Base-by-base conservation (phyloP, 2,329 filamentous ascomycete species). In the Alternaria sp. region DNA sequence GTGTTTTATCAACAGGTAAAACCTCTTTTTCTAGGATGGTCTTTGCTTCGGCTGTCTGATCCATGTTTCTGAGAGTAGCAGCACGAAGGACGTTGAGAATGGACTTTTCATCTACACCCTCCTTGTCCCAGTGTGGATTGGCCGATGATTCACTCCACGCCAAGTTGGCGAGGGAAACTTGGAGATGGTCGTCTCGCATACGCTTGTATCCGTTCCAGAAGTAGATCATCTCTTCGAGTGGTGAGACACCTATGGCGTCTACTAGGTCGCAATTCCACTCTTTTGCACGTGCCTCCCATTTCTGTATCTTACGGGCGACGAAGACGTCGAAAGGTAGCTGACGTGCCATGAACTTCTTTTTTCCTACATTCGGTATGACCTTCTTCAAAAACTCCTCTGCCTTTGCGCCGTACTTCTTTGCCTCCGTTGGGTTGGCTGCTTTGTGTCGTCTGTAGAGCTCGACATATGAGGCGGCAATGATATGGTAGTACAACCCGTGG, bases 281-380 rank as follows among this genome's bases (percentile, higher is more conserved):
- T 71, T 88, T 89, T 4, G 90, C 88, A 23, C 92, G 84, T 29
- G 88, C 86, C 70, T 96, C 90, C 93, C 93, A 97, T 77, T 96
- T 97, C 54, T 87, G 84, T 13, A 98, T 79, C 80, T 97, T 98
- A 57, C 93, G 88, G 51, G 86, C 83, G 11, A 95, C 88, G 69
- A 96, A 97, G 4, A 90, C 82, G 75, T 99, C 95, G 63, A 99
- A 93, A 0, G 95, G 95, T 10, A 98, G 82, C 70, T 96, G 92
- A 23, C 90, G 87, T 0, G 92, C 90, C 90, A 98, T 91, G 76
- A 99, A 92, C 39, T 87, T 88, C 80, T 96, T 97, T 79, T 91
- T 93, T 37, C 93, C 93, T 0, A 90, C 89, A 49, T 91, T 83
- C 0, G 86, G 83, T 0, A 91, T 89, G 0, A 90, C 91, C 70